Conservation (phyloP, 1,139 yeast species). For the Candida sanyaensis region DNA sequence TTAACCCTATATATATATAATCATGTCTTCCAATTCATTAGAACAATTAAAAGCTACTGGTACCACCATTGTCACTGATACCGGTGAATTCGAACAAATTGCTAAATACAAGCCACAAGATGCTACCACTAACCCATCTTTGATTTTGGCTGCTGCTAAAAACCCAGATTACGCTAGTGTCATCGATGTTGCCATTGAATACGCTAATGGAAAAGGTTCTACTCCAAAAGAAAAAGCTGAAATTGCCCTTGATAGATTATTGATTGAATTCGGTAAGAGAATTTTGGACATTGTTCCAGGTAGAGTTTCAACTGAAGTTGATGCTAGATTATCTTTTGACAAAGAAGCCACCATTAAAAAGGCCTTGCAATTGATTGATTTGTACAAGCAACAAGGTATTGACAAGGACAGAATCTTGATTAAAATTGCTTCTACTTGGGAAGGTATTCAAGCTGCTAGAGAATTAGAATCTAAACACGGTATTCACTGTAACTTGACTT, state of each 20-base stretch:
- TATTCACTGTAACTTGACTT: constrained; percentile 93
- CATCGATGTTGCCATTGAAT: constrained; percentile 87
- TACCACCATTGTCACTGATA: constrained; percentile 95
- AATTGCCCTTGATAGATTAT: constrained; percentile 84
- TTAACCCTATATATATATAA: constrained; percentile 1
- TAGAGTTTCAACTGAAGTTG: constrained; percentile 98
- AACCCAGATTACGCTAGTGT: constrained; percentile 86
- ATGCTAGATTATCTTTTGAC: constrained; percentile 95
- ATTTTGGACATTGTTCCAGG: constrained; percentile 97
- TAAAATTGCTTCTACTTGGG: constrained; percentile 98
- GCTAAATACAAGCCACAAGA: constrained; percentile 99
- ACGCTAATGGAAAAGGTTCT: constrained; percentile 70
- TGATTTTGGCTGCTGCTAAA: constrained; percentile 94
- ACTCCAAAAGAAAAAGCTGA: constrained; percentile 52
- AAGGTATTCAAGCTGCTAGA: constrained; percentile 98
- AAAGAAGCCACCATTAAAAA: constrained; percentile 90
- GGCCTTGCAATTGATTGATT: constrained; percentile 83
- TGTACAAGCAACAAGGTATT: constrained; percentile 84
- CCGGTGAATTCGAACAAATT: constrained; percentile 97
- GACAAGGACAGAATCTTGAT: constrained; percentile 87
- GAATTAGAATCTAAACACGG: constrained; percentile 90
- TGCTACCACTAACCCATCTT: constrained; percentile 98
- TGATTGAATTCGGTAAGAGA: constrained; percentile 95
- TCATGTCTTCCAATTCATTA: constrained; percentile 60
- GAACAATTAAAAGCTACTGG: constrained; percentile 95